These are phyloP conservation scores for Spathaspora boniae DNA, from an alignment of 805 yeast species.

Conservation along the genomic window DNA sequence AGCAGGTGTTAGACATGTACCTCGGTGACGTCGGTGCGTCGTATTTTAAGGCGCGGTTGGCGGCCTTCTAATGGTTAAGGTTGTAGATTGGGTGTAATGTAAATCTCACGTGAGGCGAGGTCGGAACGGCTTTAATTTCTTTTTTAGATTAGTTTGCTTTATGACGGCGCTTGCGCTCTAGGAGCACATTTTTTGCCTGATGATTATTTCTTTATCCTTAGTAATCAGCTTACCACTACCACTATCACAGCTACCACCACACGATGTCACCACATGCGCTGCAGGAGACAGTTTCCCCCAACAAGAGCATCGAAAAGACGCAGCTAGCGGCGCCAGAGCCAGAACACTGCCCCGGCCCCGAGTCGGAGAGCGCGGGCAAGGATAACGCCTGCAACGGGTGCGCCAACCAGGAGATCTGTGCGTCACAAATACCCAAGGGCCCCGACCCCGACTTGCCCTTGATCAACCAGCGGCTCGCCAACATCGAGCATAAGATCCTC, in stretches of 20 bases:
- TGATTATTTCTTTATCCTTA: no score
- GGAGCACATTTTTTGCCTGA: no score
- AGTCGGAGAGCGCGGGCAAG: constrained; percentile 88
- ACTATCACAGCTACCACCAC: no score
- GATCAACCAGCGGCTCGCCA: constrained; percentile 63
- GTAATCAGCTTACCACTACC: no score
- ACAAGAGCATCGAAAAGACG: no score
- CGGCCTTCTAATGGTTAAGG: background rate
- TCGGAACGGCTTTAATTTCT: no score
- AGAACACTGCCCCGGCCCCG: constrained; percentile 98
- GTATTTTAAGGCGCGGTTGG: constrained; percentile 25
- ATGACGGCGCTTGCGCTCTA: no score
- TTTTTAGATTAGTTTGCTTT: no score
- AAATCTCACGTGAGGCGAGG: no score
- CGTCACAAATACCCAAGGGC: constrained; percentile 77
- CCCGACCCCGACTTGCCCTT: constrained; percentile 91
- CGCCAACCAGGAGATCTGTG: constrained; percentile 88
- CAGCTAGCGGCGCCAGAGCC: constrained; percentile 69
- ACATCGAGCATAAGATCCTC: constrained; percentile 71
- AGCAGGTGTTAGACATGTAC: constrained; percentile 1
- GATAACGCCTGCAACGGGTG: constrained; percentile 94
- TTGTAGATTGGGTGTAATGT: background rate
- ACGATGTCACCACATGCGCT: no score
- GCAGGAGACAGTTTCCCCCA: no score
- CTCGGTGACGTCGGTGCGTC: constrained; percentile 27